Evolutionary conservation across 1,284 basidiomycete genomes (phyloP), one percentile per base, ranked within the genome.

Genomic region (Apiotrichum gracile): DNA sequence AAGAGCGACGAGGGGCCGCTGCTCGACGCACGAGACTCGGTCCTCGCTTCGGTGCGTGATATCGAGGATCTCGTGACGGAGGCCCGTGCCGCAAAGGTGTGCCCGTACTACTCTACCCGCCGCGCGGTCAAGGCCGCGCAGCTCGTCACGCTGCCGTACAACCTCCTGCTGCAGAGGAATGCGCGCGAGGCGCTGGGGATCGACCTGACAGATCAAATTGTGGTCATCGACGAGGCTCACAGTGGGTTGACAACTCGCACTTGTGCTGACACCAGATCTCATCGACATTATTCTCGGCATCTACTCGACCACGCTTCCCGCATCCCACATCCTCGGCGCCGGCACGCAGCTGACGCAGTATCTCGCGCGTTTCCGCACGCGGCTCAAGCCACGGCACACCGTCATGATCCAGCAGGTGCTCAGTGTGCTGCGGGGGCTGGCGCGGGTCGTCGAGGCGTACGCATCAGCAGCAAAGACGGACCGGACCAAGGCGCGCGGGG

Each of bases 191-290:
- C 91, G 0, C 79, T 97, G 1, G 87, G 87, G 0, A 92, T 92
- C 63, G 84, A 87, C 67, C 78, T 91, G 47, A 86, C 80, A 31
- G 82, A 85, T 66, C 89, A 94, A 64, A 79, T 97, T 16, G 83
- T 98, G 13, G 81, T 98, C 39, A 85, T 98, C 52, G 94, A 98
- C 69, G 94, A 98, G 76, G 96, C 93, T 0, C 94, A 98, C 74
- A 98, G 89, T 91, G 63, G 58, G 87, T 77, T 22, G 3, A 5
- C 6, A 10, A 3, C 13, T 16, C 33, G 47, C 44, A 27, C 14
- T 16, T 9, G 2, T 38, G 49, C 9, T 52, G 50, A 27, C 49
- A 25, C 13, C 56, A 91, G 89, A 93, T 69, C 73, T 92, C 41
- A 90, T 91, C 59, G 84, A 92, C 21, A 92, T 91, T 0, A 78